Evolutionary conservation across 2,329 filamentous ascomycete genomes (phyloP), one percentile per base, ranked within the genome.

Genomic region (Penicillium sp.): DNA sequence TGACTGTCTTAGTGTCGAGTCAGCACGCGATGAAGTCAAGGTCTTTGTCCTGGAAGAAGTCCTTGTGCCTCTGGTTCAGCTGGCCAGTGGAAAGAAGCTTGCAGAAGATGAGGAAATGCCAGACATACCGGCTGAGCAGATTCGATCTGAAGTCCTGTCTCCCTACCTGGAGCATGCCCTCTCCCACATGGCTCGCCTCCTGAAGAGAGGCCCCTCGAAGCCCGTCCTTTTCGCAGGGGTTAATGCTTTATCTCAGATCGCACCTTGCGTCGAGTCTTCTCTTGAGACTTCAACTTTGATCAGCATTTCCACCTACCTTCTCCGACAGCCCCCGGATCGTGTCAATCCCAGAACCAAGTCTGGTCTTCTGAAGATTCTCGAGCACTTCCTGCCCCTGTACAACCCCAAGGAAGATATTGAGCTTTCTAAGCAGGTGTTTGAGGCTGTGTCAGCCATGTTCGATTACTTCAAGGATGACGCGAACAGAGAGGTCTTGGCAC

Each of bases 291-390:
- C 83, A n/a, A 86, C 87, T 42, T 81, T 96, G 52, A 83, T 96
- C 34, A 84, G 87, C 54, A 90, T 95, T 45, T 87, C 88, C 1
- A 86, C 87, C 9, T 93, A 88, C 69, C 79, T 96, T 33, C 81
- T 97, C 29, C 85, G 88, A 57, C 91, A 96, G 64, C 91, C 93
- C n/a, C 84, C 88, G 23, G 85, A 89, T 56, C 82, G 87, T 48
- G 90, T 97, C 31, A 92, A 83, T 58, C 89, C 90, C 0, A 89
- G 85, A 63, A 88, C 88, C 7, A 97, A 97, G 75, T 84, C 88
- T 6, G 85, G 86, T 18, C 80, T 99, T 31, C 76, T 99, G 34
- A 80, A 86, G 42, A 89, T 95, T 47, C 75, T 97, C 16, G 85
- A 94, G 66, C 84, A 87, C 55, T 95, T 96, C 59, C 80, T 96